Evolutionary conservation across 768 basidiomycete species (phyloP), one percentile per base, ranked within the genome.

Genomic region (Podaxis sp.): DNA sequence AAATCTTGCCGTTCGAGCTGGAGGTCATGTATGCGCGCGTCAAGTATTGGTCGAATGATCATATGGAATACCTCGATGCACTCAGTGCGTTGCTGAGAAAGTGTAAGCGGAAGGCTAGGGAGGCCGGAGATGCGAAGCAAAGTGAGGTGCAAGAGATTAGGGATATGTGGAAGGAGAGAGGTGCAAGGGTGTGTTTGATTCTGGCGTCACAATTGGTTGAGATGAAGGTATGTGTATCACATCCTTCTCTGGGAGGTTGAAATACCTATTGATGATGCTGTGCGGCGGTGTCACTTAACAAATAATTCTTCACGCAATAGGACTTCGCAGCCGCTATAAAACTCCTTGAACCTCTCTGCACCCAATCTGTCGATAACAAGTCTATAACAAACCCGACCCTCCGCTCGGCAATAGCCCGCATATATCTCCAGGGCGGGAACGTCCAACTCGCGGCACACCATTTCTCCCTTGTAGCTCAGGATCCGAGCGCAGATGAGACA

Each of bases 141-240:
- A 58, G 58, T 15, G 63, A 54, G 40, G 70, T 70, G 24, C 68
- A 66, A n/a, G 81, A 83, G 62, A 56, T 70, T 5, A 71, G 69
- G 19, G 79, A 81, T 56, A 93, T 93, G 91, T 95, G 92, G 92
- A 87, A 86, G 64, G 92, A 95, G 73, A 84, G 92, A 61, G 87
- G 87, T 3, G 84, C 88, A 15, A 78, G 93, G 54, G 76, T 94
- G n/a, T 85, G 82, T 59, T 72, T 95, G 59, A 92, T 93, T 64
- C 82, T 93, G 52, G 91, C 92, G 1, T 89, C 89, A 39, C 91
- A 94, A 74, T 74, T 94, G 69, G 78, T 92, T 57, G 93, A 95
- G 74, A 92, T 93, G 87, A 92, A 91, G 80, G 92, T 89, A 52
- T 22, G 76, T 7, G 26, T 24, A 7, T 46, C 7, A 46, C 44